Evolutionary conservation across 2,329 filamentous ascomycete species (phyloP), one percentile per base, ranked within the genome.

Genomic region (Ophiocordyceps camponoti-leonardi): DNA sequence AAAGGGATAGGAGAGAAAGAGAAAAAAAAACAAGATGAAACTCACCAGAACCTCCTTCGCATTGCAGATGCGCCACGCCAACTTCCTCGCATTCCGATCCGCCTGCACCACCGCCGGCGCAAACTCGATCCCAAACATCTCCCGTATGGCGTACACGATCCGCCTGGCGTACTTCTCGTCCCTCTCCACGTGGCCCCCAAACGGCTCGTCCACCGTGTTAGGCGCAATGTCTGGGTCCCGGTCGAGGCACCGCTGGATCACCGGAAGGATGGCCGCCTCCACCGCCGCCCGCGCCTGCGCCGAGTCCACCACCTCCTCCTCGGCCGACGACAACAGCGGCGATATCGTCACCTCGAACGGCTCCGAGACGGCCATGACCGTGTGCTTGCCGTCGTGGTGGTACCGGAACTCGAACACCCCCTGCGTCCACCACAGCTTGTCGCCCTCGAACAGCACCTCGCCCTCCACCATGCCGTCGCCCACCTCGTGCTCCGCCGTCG

Each of bases 51-150:
- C 92, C 64, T 88, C 86, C 69, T 95, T 95, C 33, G 92, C 92
- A 60, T 94, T 94, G 61, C 83, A 92, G 51, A 98, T 85, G 56
- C 92, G 76, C 88, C 90, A 95, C 6, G 88, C 87, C 50, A 98
- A 67, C 58, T 94, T 94, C 57, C 75, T 78, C 48, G 96, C 84
- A 53, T 81, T 93, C 6, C 92, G 86, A 65, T 98, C 92, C 0
- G 88, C 87, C 45, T 84, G 79, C 30, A 98, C 92, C 1, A 96
- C 90, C 41, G 86, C 86, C 0, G 88, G 82, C 2, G 92, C 86
- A 58, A 98, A 88, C 61, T 98, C 92, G 49, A 98, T 84, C 44
- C 88, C 92, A 60, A 98, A 93, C 87, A 95, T 95, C 60, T 94
- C 84, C 51, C 85, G 83, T 26, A 98, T 86, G 5, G 88, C 92